Evolutionary conservation across 2,329 filamentous ascomycete species (phyloP).

Genomic region (Aspergillus eucalypticola): DNA sequence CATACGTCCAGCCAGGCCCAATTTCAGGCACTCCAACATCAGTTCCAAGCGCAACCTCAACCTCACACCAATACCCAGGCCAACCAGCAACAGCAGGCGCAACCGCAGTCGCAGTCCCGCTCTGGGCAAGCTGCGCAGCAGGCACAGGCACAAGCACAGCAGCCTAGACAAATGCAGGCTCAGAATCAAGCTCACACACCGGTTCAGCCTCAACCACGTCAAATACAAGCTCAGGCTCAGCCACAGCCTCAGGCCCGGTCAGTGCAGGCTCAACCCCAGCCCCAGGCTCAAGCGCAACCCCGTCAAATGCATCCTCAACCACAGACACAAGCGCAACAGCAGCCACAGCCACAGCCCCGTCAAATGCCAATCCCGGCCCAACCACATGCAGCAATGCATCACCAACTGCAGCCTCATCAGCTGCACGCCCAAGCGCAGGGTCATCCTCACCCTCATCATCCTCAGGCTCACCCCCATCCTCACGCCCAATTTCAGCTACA

Average conservation of each 20-base stretch:
- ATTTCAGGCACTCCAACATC: slow-evolving; percentile 6
- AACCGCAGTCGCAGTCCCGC: neutral
- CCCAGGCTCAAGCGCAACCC: slow-evolving; percentile 24
- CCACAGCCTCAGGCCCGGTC: slow-evolving; percentile 10
- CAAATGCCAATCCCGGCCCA: slow-evolving; percentile 11
- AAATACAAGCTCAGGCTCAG: slow-evolving; percentile 13
- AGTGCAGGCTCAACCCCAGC: slow-evolving; percentile 9
- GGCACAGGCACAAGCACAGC: slow-evolving; percentile 9
- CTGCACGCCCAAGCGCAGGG: slow-evolving; percentile 10
- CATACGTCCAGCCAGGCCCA: slow-evolving; percentile 2
- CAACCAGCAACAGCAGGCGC: neutral
- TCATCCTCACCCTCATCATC: slow-evolving; percentile 13
- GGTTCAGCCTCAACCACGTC: slow-evolving; percentile 9
- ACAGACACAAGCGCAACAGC: slow-evolving; percentile 8
- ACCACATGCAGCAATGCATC: slow-evolving; percentile 16
- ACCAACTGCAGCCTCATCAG: slow-evolving; percentile 11
- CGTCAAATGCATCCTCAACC: slow-evolving; percentile 22
- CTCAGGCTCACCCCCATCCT: slow-evolving; percentile 16
- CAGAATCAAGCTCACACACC: slow-evolving; percentile 12
- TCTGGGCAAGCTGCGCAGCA: neutral
- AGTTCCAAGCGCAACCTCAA: slow-evolving; percentile 2
- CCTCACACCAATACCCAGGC: neutral
- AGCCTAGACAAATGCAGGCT: slow-evolving; percentile 1
- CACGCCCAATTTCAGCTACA: slow-evolving; percentile 7
- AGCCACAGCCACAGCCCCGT: slow-evolving; percentile 12